Base-by-base conservation (phyloP, 805 yeast genomes). In the Debaryomyces maramus region DNA sequence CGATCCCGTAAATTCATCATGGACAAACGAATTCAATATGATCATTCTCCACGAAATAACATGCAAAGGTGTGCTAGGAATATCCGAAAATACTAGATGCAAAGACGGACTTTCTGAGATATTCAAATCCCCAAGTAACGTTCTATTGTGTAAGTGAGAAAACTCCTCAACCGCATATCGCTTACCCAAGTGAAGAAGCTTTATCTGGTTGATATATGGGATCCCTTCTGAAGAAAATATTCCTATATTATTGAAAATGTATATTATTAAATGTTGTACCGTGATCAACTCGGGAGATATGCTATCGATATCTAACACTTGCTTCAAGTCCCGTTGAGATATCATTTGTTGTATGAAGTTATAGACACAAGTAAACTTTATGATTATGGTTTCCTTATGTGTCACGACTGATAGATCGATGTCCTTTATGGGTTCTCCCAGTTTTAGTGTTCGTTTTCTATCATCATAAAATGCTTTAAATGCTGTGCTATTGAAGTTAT, bases 161-260 rank as follows among this genome's bases (percentile, higher is more conserved):
- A 21, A 23, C 11, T 11, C 27, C 11, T 33, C 19, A 20, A 33
- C 16, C 16, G 23, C 2, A 14, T 22, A 21, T 13, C n/a, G 17
- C 27, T 23, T 22, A 9, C 36, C 36, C 19, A 15, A 16, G 17
- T 33, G 36, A n/a, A 33, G 8, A 8, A 33, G 28, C 36, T 22
- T 33, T 5, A 33, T 7, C 28, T 33, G 36, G 16, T 33, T 33
- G 26, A 33, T n/a, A n/a, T 33, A 33, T n/a, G 17, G 27, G 6
- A 33, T 29, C 19, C 10, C 6, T 14, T 19, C 18, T n/a, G 11
- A 18, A n/a, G 14, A n/a, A 33, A n/a, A 4, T 14, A 11, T 29
- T 6, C 19, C 9, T 16, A 33, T 33, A 24, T 33, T n/a, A 13
- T n/a, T n/a, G 16, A 33, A 33, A n/a, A 21, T n/a, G 28, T 22